Evolutionary conservation across 768 basidiomycete species (phyloP).

Genomic region (Boletus vermiculosoides): DNA sequence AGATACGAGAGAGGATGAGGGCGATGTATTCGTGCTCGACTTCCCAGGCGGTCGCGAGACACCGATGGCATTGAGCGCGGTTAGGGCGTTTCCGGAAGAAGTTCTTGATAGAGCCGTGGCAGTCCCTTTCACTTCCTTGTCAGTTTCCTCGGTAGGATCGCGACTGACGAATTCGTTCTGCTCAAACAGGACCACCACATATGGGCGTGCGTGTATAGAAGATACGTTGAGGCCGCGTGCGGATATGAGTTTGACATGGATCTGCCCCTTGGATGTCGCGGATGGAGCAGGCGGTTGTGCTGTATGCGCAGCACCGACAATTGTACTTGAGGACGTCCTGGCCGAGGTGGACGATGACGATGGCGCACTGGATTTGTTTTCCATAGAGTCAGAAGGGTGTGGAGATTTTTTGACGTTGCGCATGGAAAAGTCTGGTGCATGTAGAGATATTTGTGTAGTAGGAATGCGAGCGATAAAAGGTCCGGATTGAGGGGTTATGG

Average conservation of each 20-base stretch:
- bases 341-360: slow-evolving; percentile 42
- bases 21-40: slow-evolving; percentile 43
- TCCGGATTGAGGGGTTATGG: slow-evolving; percentile 47
- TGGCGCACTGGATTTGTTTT: slow-evolving; percentile 38
- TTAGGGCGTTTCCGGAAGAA: slow-evolving; percentile 61
- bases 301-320: slow-evolving; percentile 16
- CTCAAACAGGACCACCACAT: slow-evolving; percentile 97
- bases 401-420: slow-evolving; percentile 49
- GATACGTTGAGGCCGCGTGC: slow-evolving; percentile 80
- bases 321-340: slow-evolving; percentile 32
- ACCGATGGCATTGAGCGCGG: slow-evolving; percentile 63
- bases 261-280: slow-evolving; percentile 61
- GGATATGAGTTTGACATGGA: slow-evolving; percentile 94
- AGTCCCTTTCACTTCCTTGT: slow-evolving; percentile 86
- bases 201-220: slow-evolving; percentile 66
- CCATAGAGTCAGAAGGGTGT: slow-evolving; percentile 32
- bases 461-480: slow-evolving; percentile 50
- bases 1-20: slow-evolving; percentile 41
- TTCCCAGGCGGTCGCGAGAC: slow-evolving; percentile 45
- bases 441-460: slow-evolving; percentile 69
- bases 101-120: slow-evolving; percentile 58
- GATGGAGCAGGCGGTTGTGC: slow-evolving; percentile 32
- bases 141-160: slow-evolving; percentile 80
- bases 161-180: slow-evolving; percentile 97
- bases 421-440: slow-evolving; percentile 86